phyloP scores from a whole-genome alignment of 169 alveolate species.

The Plasmodium gallinaceum region DNA sequence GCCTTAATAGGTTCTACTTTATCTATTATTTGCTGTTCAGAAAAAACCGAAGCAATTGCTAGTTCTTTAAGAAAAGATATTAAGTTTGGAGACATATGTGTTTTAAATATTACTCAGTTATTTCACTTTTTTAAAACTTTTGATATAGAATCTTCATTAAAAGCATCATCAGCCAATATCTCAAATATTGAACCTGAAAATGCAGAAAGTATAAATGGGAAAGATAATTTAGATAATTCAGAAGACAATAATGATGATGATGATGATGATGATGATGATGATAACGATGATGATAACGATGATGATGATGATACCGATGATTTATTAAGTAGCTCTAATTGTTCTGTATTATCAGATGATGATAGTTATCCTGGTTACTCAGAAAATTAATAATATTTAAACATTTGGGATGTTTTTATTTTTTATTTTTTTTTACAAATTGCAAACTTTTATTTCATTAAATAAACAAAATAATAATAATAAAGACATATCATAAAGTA shows the following conservation, averaged over 20 bases:
- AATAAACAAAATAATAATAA: not conserved
- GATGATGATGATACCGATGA: constrained; percentile 10
- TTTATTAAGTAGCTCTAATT: not conserved
- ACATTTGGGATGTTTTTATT: not conserved
- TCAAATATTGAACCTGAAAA: not conserved
- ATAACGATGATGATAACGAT: not conserved
- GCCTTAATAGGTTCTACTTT: constrained; percentile 58
- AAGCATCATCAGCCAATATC: not conserved
- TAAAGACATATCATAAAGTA: not conserved
- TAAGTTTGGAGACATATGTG: constrained; percentile 22
- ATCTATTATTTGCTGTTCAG: constrained; percentile 44
- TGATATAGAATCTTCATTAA: constrained; percentile 14
- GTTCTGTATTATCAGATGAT: constrained; percentile 2
- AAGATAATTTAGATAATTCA: not conserved
- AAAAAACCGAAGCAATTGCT: constrained; percentile 31
- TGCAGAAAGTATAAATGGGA: not conserved
- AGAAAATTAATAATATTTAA: constrained; percentile 6
- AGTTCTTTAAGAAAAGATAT: constrained; percentile 14
- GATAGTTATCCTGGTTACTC: constrained; percentile 64
- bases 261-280: not conserved
- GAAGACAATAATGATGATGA: not conserved
- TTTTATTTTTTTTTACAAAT: not conserved
- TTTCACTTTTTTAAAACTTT: constrained; percentile 21
- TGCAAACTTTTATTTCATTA: not conserved
- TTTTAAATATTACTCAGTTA: constrained; percentile 19